Conservation (phyloP, 352 stramenopile species). For the Globisporangium viniferum region DNA sequence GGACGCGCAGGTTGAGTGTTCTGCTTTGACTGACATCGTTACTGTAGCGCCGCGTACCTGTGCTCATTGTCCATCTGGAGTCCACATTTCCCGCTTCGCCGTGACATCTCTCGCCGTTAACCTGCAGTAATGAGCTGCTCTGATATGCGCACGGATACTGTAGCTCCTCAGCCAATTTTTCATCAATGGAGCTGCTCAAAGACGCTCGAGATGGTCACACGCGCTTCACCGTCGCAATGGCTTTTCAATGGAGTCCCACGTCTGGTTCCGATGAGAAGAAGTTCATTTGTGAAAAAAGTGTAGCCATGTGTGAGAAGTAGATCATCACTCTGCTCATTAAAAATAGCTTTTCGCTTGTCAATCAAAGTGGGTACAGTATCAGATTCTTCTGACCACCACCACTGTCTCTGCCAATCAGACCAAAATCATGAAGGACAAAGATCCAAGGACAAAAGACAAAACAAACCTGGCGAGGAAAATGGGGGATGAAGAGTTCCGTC, state of each 20-base stretch:
- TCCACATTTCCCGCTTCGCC: neutral
- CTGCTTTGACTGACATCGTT: no score
- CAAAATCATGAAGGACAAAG: neutral
- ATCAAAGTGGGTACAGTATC: constrained; percentile 6
- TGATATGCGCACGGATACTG: neutral
- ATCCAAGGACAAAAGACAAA: neutral
- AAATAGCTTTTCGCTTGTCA: constrained; percentile 10
- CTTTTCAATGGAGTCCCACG: neutral
- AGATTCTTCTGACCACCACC: neutral
- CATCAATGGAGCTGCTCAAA: neutral
- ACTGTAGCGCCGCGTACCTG: neutral
- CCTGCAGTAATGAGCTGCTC: neutral
- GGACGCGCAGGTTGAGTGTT: neutral
- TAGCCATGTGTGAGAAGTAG: constrained; percentile 4
- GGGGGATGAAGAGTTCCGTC: no score
- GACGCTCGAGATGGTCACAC: neutral
- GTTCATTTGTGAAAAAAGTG: neutral
- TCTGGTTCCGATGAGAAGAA: neutral
- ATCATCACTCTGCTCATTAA: constrained; percentile 5
- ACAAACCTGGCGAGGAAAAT: no score
- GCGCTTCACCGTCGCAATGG: neutral
- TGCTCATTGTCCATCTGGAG: constrained; percentile 6
- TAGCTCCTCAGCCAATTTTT: neutral
- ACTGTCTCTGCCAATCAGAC: neutral
- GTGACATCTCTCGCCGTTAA: neutral